Evolutionary conservation across 2,329 filamentous ascomycete genomes (phyloP), one percentile per base, ranked within the genome.

Genomic region (Diaporthe ilicicola): DNA sequence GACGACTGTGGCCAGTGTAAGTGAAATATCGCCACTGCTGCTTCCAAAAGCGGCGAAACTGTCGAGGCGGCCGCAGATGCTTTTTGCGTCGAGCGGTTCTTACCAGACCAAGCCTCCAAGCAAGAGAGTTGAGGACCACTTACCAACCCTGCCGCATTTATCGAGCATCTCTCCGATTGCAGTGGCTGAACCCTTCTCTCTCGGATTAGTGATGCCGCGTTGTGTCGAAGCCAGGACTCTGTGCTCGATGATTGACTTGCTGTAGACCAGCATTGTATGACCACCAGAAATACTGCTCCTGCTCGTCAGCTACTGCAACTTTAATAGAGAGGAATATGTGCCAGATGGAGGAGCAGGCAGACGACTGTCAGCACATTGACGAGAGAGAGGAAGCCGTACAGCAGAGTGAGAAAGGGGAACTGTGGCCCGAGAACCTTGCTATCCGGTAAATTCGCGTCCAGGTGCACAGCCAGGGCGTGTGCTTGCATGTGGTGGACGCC

Each of bases 401-500:
- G 90, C 7, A 98, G 86, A 0, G 93, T 95, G 42, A 98, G 84
- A 79, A 97, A 97, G 1, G 96, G 95, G 75, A 97, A 98, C 1
- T 81, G 77, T 29, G n/a, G 69, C 24, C 3, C 17, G 12, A 15
- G 32, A 22, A 0, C n/a, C 39, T 8, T 24, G 48, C 13, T 12
- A 69, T 32, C 73, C 74, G 65, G 72, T 66, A 15, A 95, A 81
- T 6, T 93, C 92, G 85, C 82, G 4, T 92, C 91, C 51, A 99
- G 87, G 12, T 94, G 88, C 19, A 95, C 93, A 22, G 96, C 98
- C 73, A 99, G 83, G 22, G 96, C 92, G 81, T 99, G 96, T 13
- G 95, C 96, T 80, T 98, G 95, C 96, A 99, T 98, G 81, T 99
- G 96, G 80, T 99, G 93, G 1, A 98, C 93, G 0, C 91, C 96